phyloP scores from a whole-genome alignment of 306 rosid species.

The Prunus salicina region DNA sequence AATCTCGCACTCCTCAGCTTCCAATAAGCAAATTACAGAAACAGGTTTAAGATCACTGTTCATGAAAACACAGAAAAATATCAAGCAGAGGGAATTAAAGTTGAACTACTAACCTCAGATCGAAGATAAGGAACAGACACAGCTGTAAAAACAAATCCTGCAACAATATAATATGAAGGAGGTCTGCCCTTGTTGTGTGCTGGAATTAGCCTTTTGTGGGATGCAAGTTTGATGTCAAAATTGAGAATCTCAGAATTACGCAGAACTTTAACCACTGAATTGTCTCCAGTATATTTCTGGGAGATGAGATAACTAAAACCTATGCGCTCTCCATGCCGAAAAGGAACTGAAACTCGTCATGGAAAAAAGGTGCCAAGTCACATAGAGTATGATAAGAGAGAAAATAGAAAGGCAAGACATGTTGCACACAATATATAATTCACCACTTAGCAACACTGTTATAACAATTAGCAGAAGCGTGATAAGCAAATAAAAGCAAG shows the following conservation, averaged over 20 bases:
- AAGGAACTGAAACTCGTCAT: conserved; percentile 45
- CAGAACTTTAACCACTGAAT: conserved; percentile 62
- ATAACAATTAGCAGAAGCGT: neutral
- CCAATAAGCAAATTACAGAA: neutral
- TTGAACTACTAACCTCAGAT: conserved; percentile 68
- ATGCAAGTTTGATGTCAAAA: conserved; percentile 57
- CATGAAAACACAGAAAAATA: neutral
- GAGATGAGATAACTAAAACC: conserved; percentile 80
- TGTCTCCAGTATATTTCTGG: conserved; percentile 45
- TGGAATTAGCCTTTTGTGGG: conserved; percentile 80
- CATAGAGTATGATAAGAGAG: conserved; percentile 3
- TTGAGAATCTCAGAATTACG: conserved; percentile 54
- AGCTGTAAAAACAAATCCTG: conserved; percentile 81
- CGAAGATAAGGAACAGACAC: conserved; percentile 98
- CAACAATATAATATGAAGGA: conserved; percentile 92
- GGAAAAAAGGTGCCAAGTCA: neutral
- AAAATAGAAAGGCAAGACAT: neutral
- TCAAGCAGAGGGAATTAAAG: neutral
- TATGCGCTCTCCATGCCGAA: conserved; percentile 95
- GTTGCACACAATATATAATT: neutral
- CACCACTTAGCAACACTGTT: neutral
- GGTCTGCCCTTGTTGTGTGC: conserved; percentile 89
- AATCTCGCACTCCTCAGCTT: neutral
- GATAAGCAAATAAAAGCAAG: neutral
- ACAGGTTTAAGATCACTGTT: neutral